Percentiles rank a stretch among this genome's conserved stretches.
These are phyloP conservation scores for Grosmannia huntii DNA, from an alignment of 2,329 filamentous ascomycete genomes.

Conservation along the genomic window DNA sequence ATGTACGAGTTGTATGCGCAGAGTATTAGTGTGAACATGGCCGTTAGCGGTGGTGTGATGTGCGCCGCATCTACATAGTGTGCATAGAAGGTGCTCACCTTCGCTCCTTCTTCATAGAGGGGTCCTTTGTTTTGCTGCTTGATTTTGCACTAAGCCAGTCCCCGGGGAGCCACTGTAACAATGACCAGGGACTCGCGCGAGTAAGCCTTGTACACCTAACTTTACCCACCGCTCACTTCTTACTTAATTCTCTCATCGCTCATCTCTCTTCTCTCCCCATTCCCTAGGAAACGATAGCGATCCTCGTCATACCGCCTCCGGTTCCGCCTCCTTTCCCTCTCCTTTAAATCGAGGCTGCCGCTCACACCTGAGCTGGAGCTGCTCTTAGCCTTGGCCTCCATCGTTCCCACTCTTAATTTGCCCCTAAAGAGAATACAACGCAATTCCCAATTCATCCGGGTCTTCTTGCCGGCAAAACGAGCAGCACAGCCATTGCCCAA, in stretches of 20 bases:
- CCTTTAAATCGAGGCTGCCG: not conserved
- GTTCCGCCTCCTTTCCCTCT: not conserved
- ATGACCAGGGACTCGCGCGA: not conserved
- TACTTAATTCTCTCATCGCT: not conserved
- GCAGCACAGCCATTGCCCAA: not conserved
- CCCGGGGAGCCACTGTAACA: not conserved
- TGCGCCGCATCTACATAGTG: not conserved
- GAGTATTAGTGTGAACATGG: not conserved
- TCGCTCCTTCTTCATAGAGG: not conserved
- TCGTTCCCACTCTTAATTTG: not conserved
- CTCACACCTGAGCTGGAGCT: not conserved
- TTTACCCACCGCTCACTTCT: not conserved
- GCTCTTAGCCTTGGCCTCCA: not conserved
- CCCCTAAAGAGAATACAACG: not conserved
- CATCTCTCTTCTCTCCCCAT: not conserved
- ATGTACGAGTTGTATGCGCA: too few species aligned
- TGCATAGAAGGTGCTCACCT: not conserved
- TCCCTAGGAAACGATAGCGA: not conserved
- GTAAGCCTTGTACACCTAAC: not conserved
- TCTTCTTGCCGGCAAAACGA: not conserved
- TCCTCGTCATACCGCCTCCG: not conserved
- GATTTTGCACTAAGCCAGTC: not conserved
- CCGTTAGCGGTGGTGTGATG: slow-evolving; percentile 2
- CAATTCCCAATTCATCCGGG: not conserved
- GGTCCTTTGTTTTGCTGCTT: not conserved